Conservation (phyloP, 140 eudicot species). For the Stevia rebaudiana region DNA sequence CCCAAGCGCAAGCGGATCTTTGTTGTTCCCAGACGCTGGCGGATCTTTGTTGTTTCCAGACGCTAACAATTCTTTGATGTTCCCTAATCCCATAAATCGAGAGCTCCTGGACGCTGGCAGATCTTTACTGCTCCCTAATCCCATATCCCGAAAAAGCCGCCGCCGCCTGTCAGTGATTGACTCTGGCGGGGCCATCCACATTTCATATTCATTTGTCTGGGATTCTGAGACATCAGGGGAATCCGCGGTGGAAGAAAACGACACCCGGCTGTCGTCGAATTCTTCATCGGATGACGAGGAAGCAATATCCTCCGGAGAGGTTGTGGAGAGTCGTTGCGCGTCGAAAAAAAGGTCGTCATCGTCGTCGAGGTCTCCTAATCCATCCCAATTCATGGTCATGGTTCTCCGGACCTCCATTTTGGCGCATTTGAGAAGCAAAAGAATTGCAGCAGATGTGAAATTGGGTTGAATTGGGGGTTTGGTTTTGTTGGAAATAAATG, state of each 20-base stretch:
- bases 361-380: slow-evolving; percentile 44
- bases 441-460: slow-evolving; percentile 9
- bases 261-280: slow-evolving; percentile 68
- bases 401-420: slow-evolving; percentile 51
- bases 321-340: slow-evolving; percentile 43
- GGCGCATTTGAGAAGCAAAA: slow-evolving; percentile 31
- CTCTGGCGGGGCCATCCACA: slow-evolving; percentile 84
- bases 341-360: slow-evolving; percentile 57
- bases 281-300: slow-evolving; percentile 49
- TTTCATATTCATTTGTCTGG: slow-evolving; percentile 40
- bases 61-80: background rate
- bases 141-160: slow-evolving; percentile 32
- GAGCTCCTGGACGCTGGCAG: too few relatives aligned
- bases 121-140: slow-evolving; percentile 21
- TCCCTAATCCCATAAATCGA: slow-evolving; percentile 33
- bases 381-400: slow-evolving; percentile 83
- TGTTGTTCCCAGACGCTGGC: too few relatives aligned
- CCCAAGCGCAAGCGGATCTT: too few relatives aligned
- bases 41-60: slow-evolving; percentile 7
- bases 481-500: background rate
- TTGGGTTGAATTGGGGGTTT: background rate
- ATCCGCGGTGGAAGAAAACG: slow-evolving; percentile 48
- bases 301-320: slow-evolving; percentile 35
- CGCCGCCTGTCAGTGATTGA: slow-evolving; percentile 28
- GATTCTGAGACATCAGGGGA: slow-evolving; percentile 21